Evolutionary conservation across 192 early-diverging fungal genomes (phyloP).

Genomic region (Coemansia erecta): DNA sequence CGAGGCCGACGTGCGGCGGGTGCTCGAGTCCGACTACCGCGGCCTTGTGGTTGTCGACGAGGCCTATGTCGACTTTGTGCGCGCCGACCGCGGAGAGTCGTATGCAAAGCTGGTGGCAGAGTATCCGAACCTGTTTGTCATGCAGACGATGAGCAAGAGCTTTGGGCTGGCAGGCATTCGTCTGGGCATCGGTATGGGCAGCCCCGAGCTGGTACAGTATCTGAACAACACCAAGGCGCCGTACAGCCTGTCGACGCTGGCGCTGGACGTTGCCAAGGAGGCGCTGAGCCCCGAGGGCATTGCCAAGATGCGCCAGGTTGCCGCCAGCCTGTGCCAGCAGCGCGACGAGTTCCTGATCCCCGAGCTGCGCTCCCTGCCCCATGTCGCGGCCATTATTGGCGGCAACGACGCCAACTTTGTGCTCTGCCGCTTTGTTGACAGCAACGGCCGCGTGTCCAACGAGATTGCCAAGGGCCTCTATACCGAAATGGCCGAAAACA

Average conservation of each 20-base stretch:
- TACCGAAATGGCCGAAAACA: conserved; percentile 75
- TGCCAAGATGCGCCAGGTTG: conserved; percentile 64
- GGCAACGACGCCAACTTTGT: conserved; percentile 96
- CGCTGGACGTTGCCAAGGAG: conserved; percentile 71
- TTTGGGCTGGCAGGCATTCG: conserved; percentile 98
- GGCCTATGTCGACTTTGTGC: conserved; percentile 96
- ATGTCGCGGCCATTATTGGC: conserved; percentile 76
- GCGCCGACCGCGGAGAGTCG: conserved; percentile 60
- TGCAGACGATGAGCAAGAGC: conserved; percentile 97
- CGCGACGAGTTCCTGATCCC: conserved; percentile 64
- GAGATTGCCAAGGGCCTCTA: conserved; percentile 73
- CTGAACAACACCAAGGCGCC: conserved; percentile 99
- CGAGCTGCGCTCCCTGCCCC: conserved; percentile 60
- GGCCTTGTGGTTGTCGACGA: conserved; percentile 98
- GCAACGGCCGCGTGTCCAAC: conserved; percentile 64
- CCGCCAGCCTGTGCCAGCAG: conserved; percentile 59
- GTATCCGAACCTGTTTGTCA: conserved; percentile 94
- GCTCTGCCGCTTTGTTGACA: conserved; percentile 75
- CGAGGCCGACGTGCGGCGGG: conserved; percentile 57
- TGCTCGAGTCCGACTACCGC: conserved; percentile 55
- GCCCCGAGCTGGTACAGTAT: conserved; percentile 76
- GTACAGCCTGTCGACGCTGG: conserved; percentile 93
- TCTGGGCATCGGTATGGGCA: conserved; percentile 81
- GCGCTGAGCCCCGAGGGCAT: conserved; percentile 76
- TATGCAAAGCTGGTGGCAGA: conserved; percentile 73